phyloP scores from a whole-genome alignment of 352 stramenopile species.

The Blastocystis sp. region DNA sequence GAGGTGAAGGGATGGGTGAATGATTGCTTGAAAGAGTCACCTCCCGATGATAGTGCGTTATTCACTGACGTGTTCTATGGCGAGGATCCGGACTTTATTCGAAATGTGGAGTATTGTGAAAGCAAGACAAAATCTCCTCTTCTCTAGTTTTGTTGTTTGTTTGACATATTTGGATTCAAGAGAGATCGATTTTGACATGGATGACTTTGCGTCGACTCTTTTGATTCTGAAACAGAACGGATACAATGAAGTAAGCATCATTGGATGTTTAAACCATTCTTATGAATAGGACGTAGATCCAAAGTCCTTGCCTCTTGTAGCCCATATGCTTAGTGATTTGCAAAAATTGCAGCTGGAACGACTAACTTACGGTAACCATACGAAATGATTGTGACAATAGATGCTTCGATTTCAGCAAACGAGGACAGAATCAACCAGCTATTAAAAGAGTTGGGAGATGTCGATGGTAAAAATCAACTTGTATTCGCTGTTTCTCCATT shows the following conservation, averaged over 20 bases:
- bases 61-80: constrained; percentile 82
- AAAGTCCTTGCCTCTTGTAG: background rate
- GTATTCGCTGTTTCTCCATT: background rate
- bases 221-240: background rate
- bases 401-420: background rate
- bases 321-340: background rate
- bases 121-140: constrained; percentile 71
- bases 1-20: constrained; percentile 93
- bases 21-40: constrained; percentile 72
- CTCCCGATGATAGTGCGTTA: constrained; percentile 75
- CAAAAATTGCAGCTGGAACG: background rate
- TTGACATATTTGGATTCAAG: background rate
- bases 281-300: background rate
- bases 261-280: background rate
- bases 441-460: background rate
- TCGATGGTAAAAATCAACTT: background rate
- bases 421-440: background rate
- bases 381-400: background rate
- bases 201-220: background rate
- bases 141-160: constrained; percentile 51
- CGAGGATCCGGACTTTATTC: constrained; percentile 87
- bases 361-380: background rate
- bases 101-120: constrained; percentile 90
- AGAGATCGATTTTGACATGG: background rate
- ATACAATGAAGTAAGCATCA: background rate